Evolutionary conservation across 2,329 filamentous ascomycete genomes (phyloP), one percentile per base, ranked within the genome.

Genomic region (Elsinoe batatas): DNA sequence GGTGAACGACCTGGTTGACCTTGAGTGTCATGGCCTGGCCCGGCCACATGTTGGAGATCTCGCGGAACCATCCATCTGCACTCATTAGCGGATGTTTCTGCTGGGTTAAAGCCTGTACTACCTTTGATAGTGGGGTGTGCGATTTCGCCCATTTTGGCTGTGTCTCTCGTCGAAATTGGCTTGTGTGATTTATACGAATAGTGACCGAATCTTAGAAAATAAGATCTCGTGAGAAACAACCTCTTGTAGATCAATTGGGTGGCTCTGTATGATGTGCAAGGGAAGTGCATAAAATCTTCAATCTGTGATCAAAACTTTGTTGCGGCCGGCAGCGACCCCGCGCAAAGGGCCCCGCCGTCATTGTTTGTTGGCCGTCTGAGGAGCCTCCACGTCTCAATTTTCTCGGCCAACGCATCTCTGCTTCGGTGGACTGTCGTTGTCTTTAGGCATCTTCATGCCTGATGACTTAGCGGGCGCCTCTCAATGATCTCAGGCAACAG

Each of bases 61-160:
- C 93, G 74, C 90, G 88, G 86, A 98, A 98, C 93, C 93, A 98
- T 78, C 91, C 93, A 95, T 97, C 93, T 95, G 64, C 13, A 58
- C 44, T 33, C 55, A 56, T 58, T 58, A 58, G 59, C 62, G 60
- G 61, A 30, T 46, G 32, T 18, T 33, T 33, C 42, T 38, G 20
- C 37, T 26, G 38, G 20, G 4, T 53, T 35, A 13, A 43, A 49
- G 46, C 15, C 20, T 55, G 32, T 53, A 20, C 35, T 76, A 85
- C 83, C 83, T 76, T 87, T 80, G 78, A 88, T 88, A 69, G 85
- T 88, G 71, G 83, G 81, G 79, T 88, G 85, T 63, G 78, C 79
- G 72, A 87, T 81, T 68, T 87, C 80, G 72, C 76, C 74, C 84
- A 88, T 88, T 67, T 58, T 61, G 54, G 32, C 42, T 43, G n/a